phyloP scores from a whole-genome alignment of 257 asterid species.

The Lithospermum erythrorhizon region DNA sequence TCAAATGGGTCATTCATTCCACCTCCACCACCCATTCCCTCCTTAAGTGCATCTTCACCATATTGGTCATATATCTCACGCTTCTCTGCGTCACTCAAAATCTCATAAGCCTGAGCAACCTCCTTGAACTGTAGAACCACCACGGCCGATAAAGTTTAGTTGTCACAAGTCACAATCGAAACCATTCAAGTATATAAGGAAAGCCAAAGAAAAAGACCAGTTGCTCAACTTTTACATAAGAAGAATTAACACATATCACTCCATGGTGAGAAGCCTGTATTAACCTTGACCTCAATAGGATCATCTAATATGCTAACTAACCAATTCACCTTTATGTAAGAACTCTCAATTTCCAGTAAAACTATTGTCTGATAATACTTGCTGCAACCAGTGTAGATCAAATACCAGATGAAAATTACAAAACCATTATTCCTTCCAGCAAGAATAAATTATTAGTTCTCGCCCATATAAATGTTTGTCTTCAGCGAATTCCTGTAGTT shows the following conservation, averaged over 20 bases:
- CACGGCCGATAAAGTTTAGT: neutral
- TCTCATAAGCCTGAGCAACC: neutral
- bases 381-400: neutral
- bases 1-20: neutral
- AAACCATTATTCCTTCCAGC: neutral
- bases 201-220: neutral
- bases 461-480: too few relatives aligned
- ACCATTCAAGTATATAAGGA: too few relatives aligned
- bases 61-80: neutral
- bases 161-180: neutral
- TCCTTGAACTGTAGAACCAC: neutral
- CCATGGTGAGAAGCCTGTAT: neutral
- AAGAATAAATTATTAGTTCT: too few relatives aligned
- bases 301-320: neutral
- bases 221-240: neutral
- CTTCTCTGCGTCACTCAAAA: neutral
- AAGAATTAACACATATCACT: too few relatives aligned
- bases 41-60: neutral
- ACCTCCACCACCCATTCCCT: neutral
- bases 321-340: too few relatives aligned
- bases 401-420: neutral
- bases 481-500: too few relatives aligned
- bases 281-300: neutral
- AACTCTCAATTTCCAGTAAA: too few relatives aligned
- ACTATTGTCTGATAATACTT: neutral